Evolutionary conservation across 2,329 filamentous ascomycete genomes (phyloP).

Genomic region (Ophiostoma pallidulum): DNA sequence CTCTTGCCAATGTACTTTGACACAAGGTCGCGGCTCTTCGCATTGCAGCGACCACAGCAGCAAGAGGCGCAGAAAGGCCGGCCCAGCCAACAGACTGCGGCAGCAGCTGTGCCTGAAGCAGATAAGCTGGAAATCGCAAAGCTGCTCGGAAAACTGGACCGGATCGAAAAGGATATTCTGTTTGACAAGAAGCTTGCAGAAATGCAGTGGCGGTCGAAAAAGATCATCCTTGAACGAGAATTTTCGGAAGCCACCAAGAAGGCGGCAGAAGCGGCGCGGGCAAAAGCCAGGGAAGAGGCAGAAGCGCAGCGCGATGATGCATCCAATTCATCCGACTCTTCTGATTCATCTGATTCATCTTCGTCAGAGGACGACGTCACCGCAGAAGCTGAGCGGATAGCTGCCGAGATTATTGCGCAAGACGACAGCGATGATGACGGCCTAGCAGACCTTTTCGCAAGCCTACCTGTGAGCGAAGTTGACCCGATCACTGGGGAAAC

Average conservation of each 20-base stretch:
- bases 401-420: constrained; percentile 48
- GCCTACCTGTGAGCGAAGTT: constrained; percentile 50
- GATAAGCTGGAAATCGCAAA: constrained; percentile 47
- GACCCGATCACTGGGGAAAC: constrained; percentile 50
- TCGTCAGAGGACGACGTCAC: constrained; percentile 39
- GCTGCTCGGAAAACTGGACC: constrained; percentile 62
- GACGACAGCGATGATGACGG: constrained; percentile 41
- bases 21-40: constrained; percentile 60
- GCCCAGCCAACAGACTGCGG: background rate
- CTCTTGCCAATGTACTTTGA: constrained; percentile 68
- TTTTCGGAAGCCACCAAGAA: constrained; percentile 38
- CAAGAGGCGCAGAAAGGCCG: constrained; percentile 32
- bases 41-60: constrained; percentile 45
- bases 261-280: constrained; percentile 24
- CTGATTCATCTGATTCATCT: constrained; percentile 17
- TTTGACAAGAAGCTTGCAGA: constrained; percentile 62
- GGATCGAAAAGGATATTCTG: constrained; percentile 68
- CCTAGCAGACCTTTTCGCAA: constrained; percentile 48
- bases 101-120: constrained; percentile 10
- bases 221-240: constrained; percentile 52
- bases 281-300: constrained; percentile 16
- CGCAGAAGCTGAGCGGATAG: constrained; percentile 48
- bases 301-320: constrained; percentile 17
- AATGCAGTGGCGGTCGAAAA: constrained; percentile 52
- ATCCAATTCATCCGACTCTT: constrained; percentile 21